Conservation (phyloP, 2,329 filamentous ascomycete genomes). For the Xylariales sp. region DNA sequence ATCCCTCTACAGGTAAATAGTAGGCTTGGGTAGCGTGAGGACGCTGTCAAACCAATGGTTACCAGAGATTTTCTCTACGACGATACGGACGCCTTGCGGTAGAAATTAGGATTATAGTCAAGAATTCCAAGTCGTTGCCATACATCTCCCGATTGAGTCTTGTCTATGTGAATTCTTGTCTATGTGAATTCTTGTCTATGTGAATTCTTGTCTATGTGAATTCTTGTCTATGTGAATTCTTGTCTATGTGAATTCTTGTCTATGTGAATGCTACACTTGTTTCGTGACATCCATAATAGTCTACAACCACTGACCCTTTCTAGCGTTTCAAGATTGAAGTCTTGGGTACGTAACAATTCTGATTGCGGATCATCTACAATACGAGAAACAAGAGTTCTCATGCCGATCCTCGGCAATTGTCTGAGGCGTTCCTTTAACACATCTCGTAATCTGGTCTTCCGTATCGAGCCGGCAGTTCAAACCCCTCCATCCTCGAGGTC, state of each 20-base stretch:
- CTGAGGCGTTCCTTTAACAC: not conserved
- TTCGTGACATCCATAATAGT: no score
- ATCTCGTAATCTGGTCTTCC: not conserved
- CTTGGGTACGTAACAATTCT: not conserved
- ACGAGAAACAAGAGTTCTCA: constrained; percentile 2
- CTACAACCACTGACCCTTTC: no score
- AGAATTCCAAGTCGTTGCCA: constrained; percentile 1
- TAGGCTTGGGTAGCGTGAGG: constrained; percentile 2
- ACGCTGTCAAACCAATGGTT: not conserved
- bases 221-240: no score
- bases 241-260: no score
- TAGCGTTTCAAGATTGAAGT: not conserved
- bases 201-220: no score
- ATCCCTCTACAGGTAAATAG: not conserved
- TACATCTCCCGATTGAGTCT: not conserved
- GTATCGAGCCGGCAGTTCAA: constrained; percentile 2
- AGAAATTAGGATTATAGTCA: constrained; percentile 6
- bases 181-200: no score
- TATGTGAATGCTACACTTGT: not conserved
- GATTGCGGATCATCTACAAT: not conserved
- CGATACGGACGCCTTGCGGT: constrained; percentile 4
- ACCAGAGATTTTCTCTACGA: constrained; percentile 2
- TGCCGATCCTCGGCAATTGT: not conserved
- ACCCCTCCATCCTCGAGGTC: constrained; percentile 7
- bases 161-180: not conserved